phyloP scores from a whole-genome alignment of 768 basidiomycete genomes.

The Hydnomerulius pinastri region DNA sequence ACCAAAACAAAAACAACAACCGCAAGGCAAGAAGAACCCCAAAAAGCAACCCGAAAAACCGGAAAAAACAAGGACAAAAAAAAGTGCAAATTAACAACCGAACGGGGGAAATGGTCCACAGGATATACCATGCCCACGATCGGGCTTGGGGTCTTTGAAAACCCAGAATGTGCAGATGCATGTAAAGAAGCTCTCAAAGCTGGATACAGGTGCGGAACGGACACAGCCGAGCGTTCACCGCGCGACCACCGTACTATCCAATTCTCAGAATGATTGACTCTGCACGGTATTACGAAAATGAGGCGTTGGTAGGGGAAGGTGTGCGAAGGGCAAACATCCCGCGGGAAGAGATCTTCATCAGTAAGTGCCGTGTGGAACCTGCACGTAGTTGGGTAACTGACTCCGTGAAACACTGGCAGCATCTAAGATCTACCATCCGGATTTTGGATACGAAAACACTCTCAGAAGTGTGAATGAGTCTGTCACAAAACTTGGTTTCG shows the following conservation, averaged over 20 bases:
- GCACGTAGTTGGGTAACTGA: neutral
- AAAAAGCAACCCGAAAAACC: too few relatives aligned
- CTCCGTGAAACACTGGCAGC: slow-evolving; percentile 12
- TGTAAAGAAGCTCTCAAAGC: slow-evolving; percentile 23
- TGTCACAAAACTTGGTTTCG: slow-evolving; percentile 21
- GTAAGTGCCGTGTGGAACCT: slow-evolving; percentile 14
- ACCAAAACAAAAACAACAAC: too few relatives aligned
- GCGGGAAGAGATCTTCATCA: slow-evolving; percentile 32
- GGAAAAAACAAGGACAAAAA: too few relatives aligned
- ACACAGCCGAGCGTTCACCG: neutral
- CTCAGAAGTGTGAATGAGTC: slow-evolving; percentile 21
- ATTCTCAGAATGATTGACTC: slow-evolving; percentile 26
- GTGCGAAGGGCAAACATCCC: slow-evolving; percentile 21
- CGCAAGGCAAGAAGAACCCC: too few relatives aligned
- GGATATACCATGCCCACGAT: slow-evolving; percentile 27
- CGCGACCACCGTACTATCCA: neutral
- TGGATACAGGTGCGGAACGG: slow-evolving; percentile 26
- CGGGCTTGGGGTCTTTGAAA: slow-evolving; percentile 29
- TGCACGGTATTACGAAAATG: slow-evolving; percentile 28
- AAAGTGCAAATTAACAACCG: too few relatives aligned
- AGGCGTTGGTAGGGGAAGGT: slow-evolving; percentile 26
- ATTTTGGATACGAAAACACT: slow-evolving; percentile 17
- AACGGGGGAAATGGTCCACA: too few relatives aligned
- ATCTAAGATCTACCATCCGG: slow-evolving; percentile 17
- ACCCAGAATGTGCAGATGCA: slow-evolving; percentile 7